Base-by-base conservation (phyloP, 495 filamentous ascomycete species). In the Aspergillus heteromorphus region DNA sequence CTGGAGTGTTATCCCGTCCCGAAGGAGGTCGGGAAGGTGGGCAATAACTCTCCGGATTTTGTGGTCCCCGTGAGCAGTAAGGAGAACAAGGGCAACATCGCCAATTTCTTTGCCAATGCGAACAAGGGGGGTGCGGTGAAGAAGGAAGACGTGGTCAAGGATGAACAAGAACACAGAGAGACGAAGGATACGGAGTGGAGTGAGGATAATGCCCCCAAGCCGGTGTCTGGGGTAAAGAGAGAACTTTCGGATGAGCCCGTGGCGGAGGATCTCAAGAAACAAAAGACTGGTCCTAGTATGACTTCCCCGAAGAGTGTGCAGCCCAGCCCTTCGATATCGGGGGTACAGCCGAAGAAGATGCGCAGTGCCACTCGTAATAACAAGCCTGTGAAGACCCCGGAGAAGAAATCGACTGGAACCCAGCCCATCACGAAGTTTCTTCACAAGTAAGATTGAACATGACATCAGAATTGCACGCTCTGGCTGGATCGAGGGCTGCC, bases 21-120 rank as follows among this genome's bases (percentile, higher is more conserved):
- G 42, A 89, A 88, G 65, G 92, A 93, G 11, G 93, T 98, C 0
- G 91, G 91, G 0, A 97, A 96, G 72, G 93, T 95, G 1, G 91
- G 92, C n/a, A 95, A 96, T 57, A 88, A 95, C 65, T 89, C 85
- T 16, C 83, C 87, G 0, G 77, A 74, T 2, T 96, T 97, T 65
- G 80, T 97, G 36, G 74, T 96, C 1, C 91, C 91, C 0, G 71
- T 96, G 40, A 78, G 84, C 59, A 91, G 87, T 67, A 85, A 79
- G 47, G 88, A 91, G 63, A 95, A 95, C 62, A 96, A 95, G 73
- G 81, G 74, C 36, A 95, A 91, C 55, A 97, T 98, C 66, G 88
- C 87, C 13, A 96, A 95, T 64, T 97, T 95, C 73, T 98, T 98
- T 61, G 79, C 73, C 5, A 83, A 81, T 55, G 50, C 80, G 71